Percentiles rank a stretch among this genome's conserved stretches.
phyloP scores from a whole-genome alignment of 2,329 filamentous ascomycete genomes.

The Akanthomyces dipterigenus region DNA sequence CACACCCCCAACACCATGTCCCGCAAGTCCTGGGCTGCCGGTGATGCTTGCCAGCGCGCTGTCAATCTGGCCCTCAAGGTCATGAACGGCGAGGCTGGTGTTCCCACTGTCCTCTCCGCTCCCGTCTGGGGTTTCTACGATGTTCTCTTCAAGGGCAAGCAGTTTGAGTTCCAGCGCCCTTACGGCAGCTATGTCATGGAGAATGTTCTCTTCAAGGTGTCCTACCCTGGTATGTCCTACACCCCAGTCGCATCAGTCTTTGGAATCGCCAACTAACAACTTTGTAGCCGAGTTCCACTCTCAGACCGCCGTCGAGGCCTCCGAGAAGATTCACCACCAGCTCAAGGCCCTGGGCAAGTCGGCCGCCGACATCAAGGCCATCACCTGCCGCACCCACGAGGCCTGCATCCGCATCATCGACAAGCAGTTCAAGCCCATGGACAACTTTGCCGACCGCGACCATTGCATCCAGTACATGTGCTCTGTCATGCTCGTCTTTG shows the following conservation, averaged over 20 bases:
- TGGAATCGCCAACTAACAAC: neutral
- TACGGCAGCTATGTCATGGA: constrained; percentile 99
- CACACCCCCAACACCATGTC: constrained; percentile 99
- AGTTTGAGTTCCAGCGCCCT: constrained; percentile 90
- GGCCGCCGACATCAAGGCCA: constrained; percentile 84
- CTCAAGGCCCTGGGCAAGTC: constrained; percentile 82
- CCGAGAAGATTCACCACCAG: constrained; percentile 80
- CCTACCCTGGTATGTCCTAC: constrained; percentile 69
- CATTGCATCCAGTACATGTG: constrained; percentile 99
- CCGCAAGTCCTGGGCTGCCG: constrained; percentile 97
- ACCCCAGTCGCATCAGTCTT: neutral
- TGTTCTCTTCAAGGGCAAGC: constrained; percentile 91
- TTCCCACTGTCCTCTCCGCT: constrained; percentile 88
- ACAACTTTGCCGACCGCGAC: constrained; percentile 99
- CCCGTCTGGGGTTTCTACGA: constrained; percentile 98
- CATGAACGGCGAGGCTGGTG: constrained; percentile 79
- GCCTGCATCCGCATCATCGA: constrained; percentile 98
- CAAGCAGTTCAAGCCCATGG: constrained; percentile 99
- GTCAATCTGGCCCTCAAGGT: constrained; percentile 91
- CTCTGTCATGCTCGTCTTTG: constrained; percentile 89
- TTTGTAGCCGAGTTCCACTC: constrained; percentile 84
- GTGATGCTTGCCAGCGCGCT: constrained; percentile 93
- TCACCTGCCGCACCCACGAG: constrained; percentile 95
- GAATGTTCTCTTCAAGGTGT: constrained; percentile 99
- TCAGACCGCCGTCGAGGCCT: constrained; percentile 93